Evolutionary conservation across 139 green algal species (phyloP), one percentile per base, ranked within the genome.

Genomic region (Desmodesmus armatus): DNA sequence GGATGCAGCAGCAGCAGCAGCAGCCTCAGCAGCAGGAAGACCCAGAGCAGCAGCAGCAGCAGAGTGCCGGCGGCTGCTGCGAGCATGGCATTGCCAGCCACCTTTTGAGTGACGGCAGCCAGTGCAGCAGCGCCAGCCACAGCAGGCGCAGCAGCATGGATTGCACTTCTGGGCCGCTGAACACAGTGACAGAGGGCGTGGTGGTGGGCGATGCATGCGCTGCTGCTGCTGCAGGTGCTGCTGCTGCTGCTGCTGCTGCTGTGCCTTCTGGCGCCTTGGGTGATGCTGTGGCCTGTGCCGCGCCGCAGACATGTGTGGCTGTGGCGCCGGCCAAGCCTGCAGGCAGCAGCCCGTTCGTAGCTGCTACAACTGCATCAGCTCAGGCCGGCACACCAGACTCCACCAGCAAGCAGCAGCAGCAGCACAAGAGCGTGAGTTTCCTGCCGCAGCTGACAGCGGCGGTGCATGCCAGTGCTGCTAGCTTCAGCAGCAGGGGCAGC

Each of bases 1-100:
- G 35, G 27, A 19, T 58, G 71, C 62, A 58, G 15, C 58, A 74
- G 40, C 62, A 77, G 31, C 78, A 84, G 41, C 86, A 89, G 58
- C 80, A 87, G 80, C 25, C 29, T 31, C 60, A 44, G 47, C 49
- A 4, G 63, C 33, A 71, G 66, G 0, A 74, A 44, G 25, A 80
- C 19, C 1, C 27, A 17, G n/a, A 31, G 58, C 25, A 47, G 65
- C 47, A 78, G 44, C 47, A 78, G 78, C 78, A 72, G 47, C 19
- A 25, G 5, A n/a, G n/a, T n/a, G n/a, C n/a, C n/a, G n/a, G n/a
- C n/a, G n/a, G n/a, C n/a, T n/a, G n/a, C n/a, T n/a, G n/a, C n/a
- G n/a, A n/a, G n/a, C n/a, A n/a, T n/a, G n/a, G n/a, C n/a, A n/a
- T n/a, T n/a, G n/a, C n/a, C n/a, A n/a, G n/a, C n/a, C n/a, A n/a